Evolutionary conservation across 2,329 filamentous ascomycete genomes (phyloP).

Genomic region (Trichoderma hamatum): DNA sequence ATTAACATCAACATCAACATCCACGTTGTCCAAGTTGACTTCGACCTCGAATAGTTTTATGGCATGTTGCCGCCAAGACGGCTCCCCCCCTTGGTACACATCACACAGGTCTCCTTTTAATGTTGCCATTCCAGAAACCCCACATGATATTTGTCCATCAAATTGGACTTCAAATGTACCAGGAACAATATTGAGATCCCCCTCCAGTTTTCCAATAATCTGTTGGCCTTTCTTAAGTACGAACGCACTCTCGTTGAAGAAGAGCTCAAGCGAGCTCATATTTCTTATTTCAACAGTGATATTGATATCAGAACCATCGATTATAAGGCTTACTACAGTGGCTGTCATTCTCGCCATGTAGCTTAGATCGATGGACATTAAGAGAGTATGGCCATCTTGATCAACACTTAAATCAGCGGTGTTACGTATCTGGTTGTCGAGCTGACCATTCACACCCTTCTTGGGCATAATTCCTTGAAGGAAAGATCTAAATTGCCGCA

Average conservation of each 20-base stretch:
- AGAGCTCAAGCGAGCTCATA: not conserved
- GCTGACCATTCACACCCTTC: accelerated
- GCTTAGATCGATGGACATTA: not conserved
- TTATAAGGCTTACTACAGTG: not conserved
- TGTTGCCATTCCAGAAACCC: not conserved
- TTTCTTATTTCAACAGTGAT: not conserved
- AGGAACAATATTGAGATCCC: not conserved
- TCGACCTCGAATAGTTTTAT: not conserved
- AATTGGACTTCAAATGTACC: not conserved
- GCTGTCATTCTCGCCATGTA: not conserved
- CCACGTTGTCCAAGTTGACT: not conserved
- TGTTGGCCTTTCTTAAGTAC: not conserved
- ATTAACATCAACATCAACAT: not conserved
- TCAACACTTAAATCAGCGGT: not conserved
- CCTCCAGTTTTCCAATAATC: not conserved
- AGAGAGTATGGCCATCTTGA: not conserved
- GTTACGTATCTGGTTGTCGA: accelerated
- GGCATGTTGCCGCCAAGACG: not conserved
- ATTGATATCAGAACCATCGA: not conserved
- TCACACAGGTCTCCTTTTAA: not conserved
- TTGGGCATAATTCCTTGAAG: not conserved
- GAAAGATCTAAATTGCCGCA: not conserved
- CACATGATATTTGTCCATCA: not conserved
- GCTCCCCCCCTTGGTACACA: no score
- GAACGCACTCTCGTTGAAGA: not conserved